Conservation (phyloP, 306 rosid species). For the Quercus ilex region DNA sequence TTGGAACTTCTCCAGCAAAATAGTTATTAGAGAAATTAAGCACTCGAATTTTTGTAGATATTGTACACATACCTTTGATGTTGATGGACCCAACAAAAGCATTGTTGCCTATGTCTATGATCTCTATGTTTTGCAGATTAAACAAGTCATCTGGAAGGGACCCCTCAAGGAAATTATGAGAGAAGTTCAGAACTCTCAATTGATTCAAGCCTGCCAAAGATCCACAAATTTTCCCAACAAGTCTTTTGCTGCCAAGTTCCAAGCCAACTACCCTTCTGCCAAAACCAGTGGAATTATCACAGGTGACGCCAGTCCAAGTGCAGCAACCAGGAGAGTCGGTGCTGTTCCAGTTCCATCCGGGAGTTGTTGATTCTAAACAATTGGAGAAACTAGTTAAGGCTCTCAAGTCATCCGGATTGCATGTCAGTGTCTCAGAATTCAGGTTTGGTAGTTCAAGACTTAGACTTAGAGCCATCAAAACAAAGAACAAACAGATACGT, state of each 20-base stretch:
- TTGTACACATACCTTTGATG: neutral
- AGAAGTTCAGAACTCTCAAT: too few relatives aligned
- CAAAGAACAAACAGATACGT: too few relatives aligned
- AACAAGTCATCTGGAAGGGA: slow-evolving; percentile 8
- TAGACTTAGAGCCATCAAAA: too few relatives aligned
- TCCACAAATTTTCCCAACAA: too few relatives aligned
- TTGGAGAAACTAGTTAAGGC: neutral
- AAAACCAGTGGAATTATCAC: too few relatives aligned
- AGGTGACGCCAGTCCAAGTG: slow-evolving; percentile 20
- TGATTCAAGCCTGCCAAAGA: too few relatives aligned
- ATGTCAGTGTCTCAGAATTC: too few relatives aligned
- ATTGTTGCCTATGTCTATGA: slow-evolving; percentile 6
- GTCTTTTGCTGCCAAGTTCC: too few relatives aligned
- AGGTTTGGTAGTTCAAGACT: too few relatives aligned
- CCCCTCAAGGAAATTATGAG: neutral
- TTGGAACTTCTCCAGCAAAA: slow-evolving; percentile 17
- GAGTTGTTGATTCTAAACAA: neutral
- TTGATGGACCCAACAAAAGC: too few relatives aligned
- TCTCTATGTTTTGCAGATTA: slow-evolving; percentile 14
- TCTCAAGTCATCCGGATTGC: too few relatives aligned
- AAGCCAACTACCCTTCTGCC: too few relatives aligned
- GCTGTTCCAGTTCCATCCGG: slow-evolving; percentile 14
- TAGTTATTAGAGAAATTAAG: slow-evolving; percentile 16
- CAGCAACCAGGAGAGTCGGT: slow-evolving; percentile 24
- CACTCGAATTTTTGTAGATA: neutral